Percentiles rank a stretch among this genome's conserved stretches.
phyloP scores from a whole-genome alignment of 2,329 filamentous ascomycete genomes.

The Fusarium redolens region DNA sequence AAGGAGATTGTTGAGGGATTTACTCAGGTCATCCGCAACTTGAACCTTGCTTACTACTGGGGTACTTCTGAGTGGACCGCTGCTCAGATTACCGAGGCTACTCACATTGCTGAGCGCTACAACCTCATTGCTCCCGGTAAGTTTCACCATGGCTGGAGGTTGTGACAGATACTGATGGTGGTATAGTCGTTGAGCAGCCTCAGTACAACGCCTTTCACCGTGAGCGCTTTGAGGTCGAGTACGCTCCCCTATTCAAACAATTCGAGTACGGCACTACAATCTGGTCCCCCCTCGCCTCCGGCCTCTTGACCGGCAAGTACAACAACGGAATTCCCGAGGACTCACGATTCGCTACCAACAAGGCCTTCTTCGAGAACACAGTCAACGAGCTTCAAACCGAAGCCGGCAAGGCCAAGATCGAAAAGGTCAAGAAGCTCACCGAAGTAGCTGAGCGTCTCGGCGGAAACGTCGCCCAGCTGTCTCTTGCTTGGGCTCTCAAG shows the following conservation, averaged over 20 bases:
- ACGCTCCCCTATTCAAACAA: conserved; percentile 67
- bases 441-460: conserved; percentile 41
- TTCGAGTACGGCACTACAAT: conserved; percentile 70
- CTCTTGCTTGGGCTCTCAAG: conserved; percentile 43
- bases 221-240: conserved; percentile 72
- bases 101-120: conserved; percentile 65
- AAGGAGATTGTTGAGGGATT: conserved; percentile 45
- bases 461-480: conserved; percentile 40
- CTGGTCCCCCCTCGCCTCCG: conserved; percentile 66
- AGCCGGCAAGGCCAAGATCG: conserved; percentile 43
- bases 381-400: conserved; percentile 24
- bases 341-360: conserved; percentile 62
- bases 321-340: conserved; percentile 67
- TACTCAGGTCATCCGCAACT: conserved; percentile 43
- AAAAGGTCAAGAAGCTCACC: conserved; percentile 43
- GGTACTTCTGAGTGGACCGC: conserved; percentile 77
- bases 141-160: fast-evolving
- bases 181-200: conserved; percentile 71
- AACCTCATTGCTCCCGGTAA: conserved; percentile 67
- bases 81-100: conserved; percentile 71
- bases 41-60: conserved; percentile 47
- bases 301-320: conserved; percentile 74
- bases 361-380: conserved; percentile 34
- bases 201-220: conserved; percentile 73
- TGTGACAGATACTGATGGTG: fast-evolving